Base-by-base conservation (phyloP, 805 yeast species). In the Metschnikowia rubicola region DNA sequence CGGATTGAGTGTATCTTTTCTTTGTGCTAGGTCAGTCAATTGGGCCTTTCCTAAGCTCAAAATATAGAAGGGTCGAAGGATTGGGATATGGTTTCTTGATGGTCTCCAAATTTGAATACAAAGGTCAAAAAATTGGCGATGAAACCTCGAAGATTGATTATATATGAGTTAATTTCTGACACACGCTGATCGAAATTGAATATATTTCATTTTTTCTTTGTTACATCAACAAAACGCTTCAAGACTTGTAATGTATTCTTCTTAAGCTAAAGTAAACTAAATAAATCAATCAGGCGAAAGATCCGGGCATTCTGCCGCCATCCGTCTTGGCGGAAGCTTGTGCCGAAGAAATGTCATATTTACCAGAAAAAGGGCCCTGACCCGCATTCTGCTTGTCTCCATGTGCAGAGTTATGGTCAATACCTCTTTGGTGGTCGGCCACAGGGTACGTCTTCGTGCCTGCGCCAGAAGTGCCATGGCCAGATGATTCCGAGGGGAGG, bases 221-320 rank as follows among this genome's bases (percentile, higher is more conserved):
- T 10, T 30, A 37, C 26, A 12, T 26, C 19, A 30, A 30, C 19
- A 10, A 37, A 26, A 37, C 39, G 28, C 21, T 37, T 15, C 6
- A 37, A 37, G 17, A 15, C 17, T 15, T 15, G 17, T 15, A 15
- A 15, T 15, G 17, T 15, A 15, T 26, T 37, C 28, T 19, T 28
- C 19, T 17, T 29, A 15, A 15, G 3, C 3, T 15, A 15, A 15
- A 15, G 3, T 15, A 15, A 15, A 15, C 17, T 15, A 15, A 28
- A 11, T 28, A 13, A 30, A 41, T 9, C 9, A 31, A 17, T 41
- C 33, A 50, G 26, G 28, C 36, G 19, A 50, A 50, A 15, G 53
- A 37, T 9, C 53, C 53, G 6, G 53, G 53, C 53, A 50, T 50
- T 35, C 21, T 46, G 26, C 12, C 33, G 10, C 28, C 37, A 8